phyloP scores from a whole-genome alignment of 768 basidiomycete species.

The Mrakia blollopis region DNA sequence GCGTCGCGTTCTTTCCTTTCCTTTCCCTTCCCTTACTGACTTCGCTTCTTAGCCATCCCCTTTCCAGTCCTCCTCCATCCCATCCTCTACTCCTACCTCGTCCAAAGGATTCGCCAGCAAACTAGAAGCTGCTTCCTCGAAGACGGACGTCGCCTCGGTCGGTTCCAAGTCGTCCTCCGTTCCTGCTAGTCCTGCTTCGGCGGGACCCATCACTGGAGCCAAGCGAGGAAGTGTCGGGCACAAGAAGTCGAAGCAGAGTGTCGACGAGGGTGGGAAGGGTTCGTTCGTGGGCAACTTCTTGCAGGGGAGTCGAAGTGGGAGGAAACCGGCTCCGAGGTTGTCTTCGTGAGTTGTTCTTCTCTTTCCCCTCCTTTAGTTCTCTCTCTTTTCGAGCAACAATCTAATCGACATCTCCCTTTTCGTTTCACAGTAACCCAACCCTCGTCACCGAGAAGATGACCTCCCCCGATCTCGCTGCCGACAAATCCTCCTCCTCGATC shows the following conservation, averaged over 20 bases:
- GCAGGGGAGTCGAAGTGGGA: slow-evolving; percentile 7
- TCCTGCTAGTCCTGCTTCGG: slow-evolving; percentile 23
- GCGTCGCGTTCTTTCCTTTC: neutral
- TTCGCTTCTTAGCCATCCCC: neutral
- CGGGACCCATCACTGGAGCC: neutral
- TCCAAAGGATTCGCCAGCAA: slow-evolving; percentile 14
- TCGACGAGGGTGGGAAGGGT: slow-evolving; percentile 51
- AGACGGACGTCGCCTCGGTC: slow-evolving; percentile 24
- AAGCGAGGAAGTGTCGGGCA: slow-evolving; percentile 37
- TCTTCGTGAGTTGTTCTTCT: slow-evolving; percentile 6
- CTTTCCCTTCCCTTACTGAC: neutral
- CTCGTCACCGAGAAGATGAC: neutral
- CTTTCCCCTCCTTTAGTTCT: neutral
- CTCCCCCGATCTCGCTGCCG: neutral
- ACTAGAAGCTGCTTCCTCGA: slow-evolving; percentile 6
- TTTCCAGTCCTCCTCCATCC: neutral
- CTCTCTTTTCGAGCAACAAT: neutral
- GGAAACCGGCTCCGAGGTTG: slow-evolving; percentile 30
- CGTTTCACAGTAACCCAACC: neutral
- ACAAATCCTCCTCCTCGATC: neutral
- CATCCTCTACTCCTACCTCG: neutral
- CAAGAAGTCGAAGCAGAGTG: slow-evolving; percentile 41
- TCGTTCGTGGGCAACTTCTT: slow-evolving; percentile 60
- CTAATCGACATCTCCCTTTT: neutral
- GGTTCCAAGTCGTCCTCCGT: slow-evolving; percentile 6